Percentiles rank a stretch among this genome's conserved stretches.
These are phyloP conservation scores for Candida ponderosae DNA, from an alignment of 805 yeast genomes.

Conservation along the genomic window DNA sequence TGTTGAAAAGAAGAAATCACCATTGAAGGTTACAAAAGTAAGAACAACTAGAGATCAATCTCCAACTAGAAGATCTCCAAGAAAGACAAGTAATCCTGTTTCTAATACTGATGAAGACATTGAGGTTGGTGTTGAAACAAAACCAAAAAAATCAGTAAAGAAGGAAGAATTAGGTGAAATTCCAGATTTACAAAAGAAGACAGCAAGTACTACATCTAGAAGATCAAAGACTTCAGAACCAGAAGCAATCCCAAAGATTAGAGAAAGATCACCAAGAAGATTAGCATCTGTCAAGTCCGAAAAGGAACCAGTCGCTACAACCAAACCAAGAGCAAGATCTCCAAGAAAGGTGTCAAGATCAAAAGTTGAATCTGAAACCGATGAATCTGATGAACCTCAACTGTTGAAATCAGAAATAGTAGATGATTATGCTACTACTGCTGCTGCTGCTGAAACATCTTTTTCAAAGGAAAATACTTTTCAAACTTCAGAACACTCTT, in stretches of 20 bases:
- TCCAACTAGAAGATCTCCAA: constrained; percentile 9
- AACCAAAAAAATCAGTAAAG: constrained; percentile 4
- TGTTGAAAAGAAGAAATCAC: constrained; percentile 18
- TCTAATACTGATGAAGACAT: constrained; percentile 7
- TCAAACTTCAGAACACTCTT: constrained; percentile 18
- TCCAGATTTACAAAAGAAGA: constrained; percentile 9
- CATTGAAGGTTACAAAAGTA: constrained; percentile 2
- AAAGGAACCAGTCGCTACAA: constrained; percentile 5
- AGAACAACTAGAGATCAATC: constrained; percentile 1
- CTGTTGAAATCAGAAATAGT: constrained; percentile 8
- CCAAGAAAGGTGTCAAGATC: constrained; percentile 3
- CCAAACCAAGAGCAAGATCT: constrained; percentile 5
- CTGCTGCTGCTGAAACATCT: constrained; percentile 19
- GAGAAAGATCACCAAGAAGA: constrained; percentile 1
- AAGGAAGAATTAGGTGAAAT: constrained; percentile 5
- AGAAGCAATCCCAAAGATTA: constrained; percentile 2
- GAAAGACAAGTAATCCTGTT: constrained; percentile 12
- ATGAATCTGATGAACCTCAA: constrained; percentile 1
- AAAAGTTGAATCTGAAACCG: constrained; percentile 2
- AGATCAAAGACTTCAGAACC: constrained; percentile 5
- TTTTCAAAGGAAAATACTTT: constrained; percentile 29
- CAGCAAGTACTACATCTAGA: constrained; percentile 7
- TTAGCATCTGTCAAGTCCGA: neutral
- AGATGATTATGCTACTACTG: no score
- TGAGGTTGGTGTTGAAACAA: constrained; percentile 4